These are phyloP conservation scores for Iris pallida DNA, from an alignment of 116 monocot species.

Conservation along the genomic window DNA sequence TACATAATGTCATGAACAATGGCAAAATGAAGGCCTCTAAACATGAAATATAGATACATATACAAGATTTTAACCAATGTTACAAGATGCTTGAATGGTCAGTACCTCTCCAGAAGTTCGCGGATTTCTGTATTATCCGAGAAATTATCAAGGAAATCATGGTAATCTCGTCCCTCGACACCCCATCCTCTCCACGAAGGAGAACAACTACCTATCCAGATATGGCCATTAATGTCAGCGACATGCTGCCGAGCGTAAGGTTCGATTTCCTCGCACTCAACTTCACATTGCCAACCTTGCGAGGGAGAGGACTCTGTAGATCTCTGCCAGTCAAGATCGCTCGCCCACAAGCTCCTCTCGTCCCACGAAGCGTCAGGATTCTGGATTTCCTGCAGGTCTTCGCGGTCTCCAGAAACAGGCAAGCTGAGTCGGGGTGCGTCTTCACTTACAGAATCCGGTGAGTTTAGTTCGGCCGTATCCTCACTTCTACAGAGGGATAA, in stretches of 20 bases:
- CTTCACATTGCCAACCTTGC: conserved; percentile 21
- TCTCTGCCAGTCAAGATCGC: conserved; percentile 35
- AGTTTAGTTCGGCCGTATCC: neutral
- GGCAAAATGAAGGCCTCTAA: too few relatives aligned
- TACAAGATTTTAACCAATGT: too few relatives aligned
- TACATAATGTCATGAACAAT: too few relatives aligned
- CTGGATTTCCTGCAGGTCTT: conserved; percentile 34
- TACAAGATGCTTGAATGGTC: neutral
- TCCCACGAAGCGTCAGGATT: conserved; percentile 35
- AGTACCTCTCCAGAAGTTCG: conserved; percentile 64
- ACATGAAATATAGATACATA: too few relatives aligned
- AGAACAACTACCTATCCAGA: conserved; percentile 25
- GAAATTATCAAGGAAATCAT: conserved; percentile 29
- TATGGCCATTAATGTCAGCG: neutral
- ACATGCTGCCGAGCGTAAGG: conserved; percentile 3
- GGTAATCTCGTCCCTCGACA: neutral
- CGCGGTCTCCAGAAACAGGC: conserved; percentile 14
- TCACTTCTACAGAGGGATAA: neutral
- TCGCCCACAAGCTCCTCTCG: conserved; percentile 31
- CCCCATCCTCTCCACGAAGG: conserved; percentile 25
- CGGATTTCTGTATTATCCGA: conserved; percentile 51
- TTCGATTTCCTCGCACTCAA: conserved; percentile 21
- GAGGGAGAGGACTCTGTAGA: conserved; percentile 19
- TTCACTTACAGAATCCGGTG: neutral
- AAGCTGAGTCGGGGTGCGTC: conserved; percentile 15